A percentile compares a stretch with the other conserved stretches of the same genome.
These are phyloP conservation scores for Ogataea pilisensis DNA, from an alignment of 805 yeast genomes.

Conservation along the genomic window DNA sequence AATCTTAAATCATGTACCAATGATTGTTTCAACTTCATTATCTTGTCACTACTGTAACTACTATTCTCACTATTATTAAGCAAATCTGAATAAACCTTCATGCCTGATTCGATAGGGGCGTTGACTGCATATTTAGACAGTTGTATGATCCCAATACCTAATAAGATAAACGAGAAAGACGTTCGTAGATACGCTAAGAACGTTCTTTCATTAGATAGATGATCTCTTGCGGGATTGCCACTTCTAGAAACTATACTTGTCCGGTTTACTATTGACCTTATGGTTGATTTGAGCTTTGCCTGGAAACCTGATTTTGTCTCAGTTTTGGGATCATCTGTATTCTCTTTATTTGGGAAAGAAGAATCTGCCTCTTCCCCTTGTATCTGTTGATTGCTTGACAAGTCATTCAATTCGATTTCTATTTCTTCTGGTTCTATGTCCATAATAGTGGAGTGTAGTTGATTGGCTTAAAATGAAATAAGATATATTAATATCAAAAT, in stretches of 20 bases:
- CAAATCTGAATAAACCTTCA: background rate
- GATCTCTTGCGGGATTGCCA: slow-evolving; percentile 53
- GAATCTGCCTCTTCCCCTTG: too few relatives aligned
- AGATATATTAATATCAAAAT: too few relatives aligned
- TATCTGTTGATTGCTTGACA: background rate
- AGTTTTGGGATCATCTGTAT: background rate
- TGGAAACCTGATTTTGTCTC: background rate
- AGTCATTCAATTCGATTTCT: background rate
- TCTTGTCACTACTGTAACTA: background rate
- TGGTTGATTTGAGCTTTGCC: background rate
- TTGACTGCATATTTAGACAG: slow-evolving; percentile 37
- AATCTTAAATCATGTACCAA: slow-evolving; percentile 9
- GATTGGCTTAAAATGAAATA: too few relatives aligned
- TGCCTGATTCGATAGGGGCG: slow-evolving; percentile 7
- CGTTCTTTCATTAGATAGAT: slow-evolving; percentile 60
- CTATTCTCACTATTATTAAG: slow-evolving; percentile 2
- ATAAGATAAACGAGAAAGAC: slow-evolving; percentile 44
- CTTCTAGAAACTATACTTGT: slow-evolving; percentile 19
- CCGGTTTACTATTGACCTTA: background rate
- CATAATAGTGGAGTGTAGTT: too few relatives aligned
- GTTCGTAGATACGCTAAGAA: slow-evolving; percentile 59
- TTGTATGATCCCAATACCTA: slow-evolving; percentile 53
- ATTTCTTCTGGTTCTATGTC: too few relatives aligned
- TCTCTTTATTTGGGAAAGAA: too few relatives aligned
- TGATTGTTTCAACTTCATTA: slow-evolving; percentile 1